Conservation (phyloP, 208 protist genomes). For the Trypanosoma platydactyli region DNA sequence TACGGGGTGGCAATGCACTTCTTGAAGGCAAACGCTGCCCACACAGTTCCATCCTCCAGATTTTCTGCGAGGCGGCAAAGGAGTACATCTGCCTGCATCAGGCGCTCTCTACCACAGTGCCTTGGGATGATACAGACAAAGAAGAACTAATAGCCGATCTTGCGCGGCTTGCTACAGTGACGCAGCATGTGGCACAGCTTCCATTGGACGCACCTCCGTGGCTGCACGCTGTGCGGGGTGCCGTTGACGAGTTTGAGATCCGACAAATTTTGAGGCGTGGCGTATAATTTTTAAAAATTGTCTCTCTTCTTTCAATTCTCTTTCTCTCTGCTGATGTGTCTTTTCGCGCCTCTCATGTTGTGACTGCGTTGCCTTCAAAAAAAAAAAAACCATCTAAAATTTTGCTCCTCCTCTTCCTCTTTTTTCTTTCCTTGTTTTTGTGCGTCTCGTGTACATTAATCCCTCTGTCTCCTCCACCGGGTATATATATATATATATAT, state of each 20-base stretch:
- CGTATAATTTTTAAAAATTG: conserved; percentile 8
- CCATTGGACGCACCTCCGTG: conserved; percentile 29
- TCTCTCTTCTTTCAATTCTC: neutral
- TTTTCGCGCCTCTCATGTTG: conserved; percentile 7
- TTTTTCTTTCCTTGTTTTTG: conserved; percentile 14
- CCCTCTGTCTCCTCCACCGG: too few relatives aligned
- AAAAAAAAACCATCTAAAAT: too few relatives aligned
- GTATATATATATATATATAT: too few relatives aligned
- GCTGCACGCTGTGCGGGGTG: conserved; percentile 32
- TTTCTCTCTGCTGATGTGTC: neutral
- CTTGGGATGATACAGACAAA: conserved; percentile 12
- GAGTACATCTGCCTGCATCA: conserved; percentile 33
- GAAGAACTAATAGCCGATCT: conserved; percentile 36
- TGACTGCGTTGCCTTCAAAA: too few relatives aligned
- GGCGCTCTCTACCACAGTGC: neutral
- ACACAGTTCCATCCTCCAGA: conserved; percentile 11
- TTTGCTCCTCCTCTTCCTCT: neutral
- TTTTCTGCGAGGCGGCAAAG: conserved; percentile 30
- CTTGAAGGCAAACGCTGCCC: conserved; percentile 19
- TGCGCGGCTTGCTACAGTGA: conserved; percentile 37
- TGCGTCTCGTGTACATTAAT: neutral
- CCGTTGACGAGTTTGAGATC: conserved; percentile 58
- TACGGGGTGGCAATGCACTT: conserved; percentile 35
- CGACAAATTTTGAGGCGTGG: conserved; percentile 36
- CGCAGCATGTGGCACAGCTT: conserved; percentile 8